Evolutionary conservation across 345 rosid genomes (phyloP), one percentile per base, ranked within the genome.

Genomic region (Aquilaria sinensis): DNA sequence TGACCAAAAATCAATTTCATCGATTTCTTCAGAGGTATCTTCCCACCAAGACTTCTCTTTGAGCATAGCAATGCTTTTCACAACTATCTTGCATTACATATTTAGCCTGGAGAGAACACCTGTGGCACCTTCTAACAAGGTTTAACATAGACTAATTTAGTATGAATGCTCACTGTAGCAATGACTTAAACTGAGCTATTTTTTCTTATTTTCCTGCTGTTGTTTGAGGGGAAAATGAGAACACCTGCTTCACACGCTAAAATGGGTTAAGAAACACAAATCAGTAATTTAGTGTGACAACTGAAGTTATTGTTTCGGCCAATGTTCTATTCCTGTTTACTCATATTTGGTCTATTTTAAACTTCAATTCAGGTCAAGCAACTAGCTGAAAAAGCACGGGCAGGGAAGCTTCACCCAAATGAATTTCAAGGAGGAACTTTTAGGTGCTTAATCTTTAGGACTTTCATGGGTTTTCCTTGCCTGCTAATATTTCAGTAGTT

Each of bases 401-500:
- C 82, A 47, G 99, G 99, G 71, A 94, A 90, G 82, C 94, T 94
- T 64, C 75, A 79, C 23, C 99, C 99, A 34, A 72, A 85, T 31
- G 96, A 94, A 69, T 94, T 90, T 75, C 99, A 85, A 78, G 99
- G 97, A 77, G 99, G 99, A 77, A 79, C 99, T 62, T 94, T 94
- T 80, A 90, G 99, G 99, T 88, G 47, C 53, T 53, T 65, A 47
- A 56, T 31, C 52, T 53, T 29, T 31, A 46, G 12, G 31, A 33
- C 46, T 31, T 5, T 16, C 31, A 30, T 57, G 61, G 16, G 41
- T 43, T 58, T 14, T 55, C 57, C 53, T 15, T 29, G 48, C 9
- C 31, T 15, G 15, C 47, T 15, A 58, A 3, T 53, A 57, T 55
- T 30, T 30, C 34, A 23, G 56, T n/a, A 10, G 60, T 70, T 51